Conservation (phyloP, 164 flowering plant genomes). For the Liquidambar formosana region DNA sequence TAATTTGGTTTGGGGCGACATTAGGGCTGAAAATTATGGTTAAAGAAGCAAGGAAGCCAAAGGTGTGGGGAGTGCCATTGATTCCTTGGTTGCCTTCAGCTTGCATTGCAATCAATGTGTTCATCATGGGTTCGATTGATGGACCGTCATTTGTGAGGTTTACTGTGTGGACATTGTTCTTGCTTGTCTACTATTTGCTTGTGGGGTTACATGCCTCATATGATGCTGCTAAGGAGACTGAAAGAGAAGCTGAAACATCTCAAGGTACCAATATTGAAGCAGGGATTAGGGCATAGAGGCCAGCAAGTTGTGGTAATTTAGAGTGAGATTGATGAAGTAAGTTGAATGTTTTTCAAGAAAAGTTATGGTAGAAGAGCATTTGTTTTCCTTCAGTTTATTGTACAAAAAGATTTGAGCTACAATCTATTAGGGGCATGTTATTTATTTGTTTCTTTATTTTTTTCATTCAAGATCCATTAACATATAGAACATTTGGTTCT, state of each 20-base stretch:
- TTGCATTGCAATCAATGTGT: slow-evolving; percentile 32
- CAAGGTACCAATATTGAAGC: slow-evolving; percentile 9
- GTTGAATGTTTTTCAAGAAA: no score
- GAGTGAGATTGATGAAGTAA: no score
- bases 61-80: slow-evolving; percentile 37
- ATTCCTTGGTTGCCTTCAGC: slow-evolving; percentile 39
- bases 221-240: slow-evolving; percentile 38
- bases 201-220: slow-evolving; percentile 50
- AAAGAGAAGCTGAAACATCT: not conserved
- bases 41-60: slow-evolving; percentile 26
- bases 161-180: slow-evolving; percentile 19
- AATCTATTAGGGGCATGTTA: no score
- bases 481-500: no score
- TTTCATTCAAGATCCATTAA: no score
- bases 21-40: slow-evolving; percentile 22
- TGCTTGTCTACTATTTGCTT: slow-evolving; percentile 29
- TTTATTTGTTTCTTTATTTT: no score
- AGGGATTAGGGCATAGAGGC: not conserved
- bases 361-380: no score
- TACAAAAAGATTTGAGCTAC: no score
- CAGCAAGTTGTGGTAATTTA: no score
- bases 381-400: no score
- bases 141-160: slow-evolving; percentile 29
- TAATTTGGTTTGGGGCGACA: slow-evolving; percentile 33
- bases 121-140: slow-evolving; percentile 38